Evolutionary conservation across 768 basidiomycete genomes (phyloP), one percentile per base, ranked within the genome.

Genomic region (Cystofilobasidium bisporidii): DNA sequence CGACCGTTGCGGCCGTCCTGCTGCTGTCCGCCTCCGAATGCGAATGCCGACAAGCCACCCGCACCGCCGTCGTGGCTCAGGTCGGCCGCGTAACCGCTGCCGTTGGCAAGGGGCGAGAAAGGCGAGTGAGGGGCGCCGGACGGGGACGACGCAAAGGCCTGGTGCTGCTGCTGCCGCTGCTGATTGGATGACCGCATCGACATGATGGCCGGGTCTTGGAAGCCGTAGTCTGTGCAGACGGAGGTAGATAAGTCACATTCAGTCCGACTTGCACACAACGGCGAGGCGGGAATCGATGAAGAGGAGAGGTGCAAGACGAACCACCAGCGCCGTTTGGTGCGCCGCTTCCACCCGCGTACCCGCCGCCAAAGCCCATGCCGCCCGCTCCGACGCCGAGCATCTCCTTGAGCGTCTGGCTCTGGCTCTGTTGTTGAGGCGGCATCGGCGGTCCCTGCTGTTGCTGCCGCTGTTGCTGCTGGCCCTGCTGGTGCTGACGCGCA

Each of bases 121-220:
- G 53, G 53, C 26, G 53, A 56, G 53, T 64, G 63, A 11, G 36
- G 53, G 43, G 33, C 45, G 47, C 48, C 59, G 22, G 64, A 43
- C 53, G 33, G 59, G 22, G 64, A 43, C 53, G 33, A 11, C 58
- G 32, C 58, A 14, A 58, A 48, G 36, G 28, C 33, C 26, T 68
- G 70, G n/a, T 61, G 65, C 28, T 63, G 70, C 47, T 64, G 70
- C 67, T 67, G 70, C 12, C 61, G 32, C 28, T 24, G 64, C 47
- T 56, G 53, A 26, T 62, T 61, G 47, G 36, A 61, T 41, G 68
- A 63, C 14, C 71, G 61, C 71, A 73, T 71, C 15, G 72, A 73
- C 71, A 73, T 72, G 57, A 74, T 74, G 32, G 73, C 73, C 38
- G 73, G 72, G 47, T 74, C 73, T 36, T 71, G 71, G 62, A 71